These are phyloP conservation scores for Claviceps monticola DNA, from an alignment of 2,329 filamentous ascomycete species.

Conservation along the genomic window DNA sequence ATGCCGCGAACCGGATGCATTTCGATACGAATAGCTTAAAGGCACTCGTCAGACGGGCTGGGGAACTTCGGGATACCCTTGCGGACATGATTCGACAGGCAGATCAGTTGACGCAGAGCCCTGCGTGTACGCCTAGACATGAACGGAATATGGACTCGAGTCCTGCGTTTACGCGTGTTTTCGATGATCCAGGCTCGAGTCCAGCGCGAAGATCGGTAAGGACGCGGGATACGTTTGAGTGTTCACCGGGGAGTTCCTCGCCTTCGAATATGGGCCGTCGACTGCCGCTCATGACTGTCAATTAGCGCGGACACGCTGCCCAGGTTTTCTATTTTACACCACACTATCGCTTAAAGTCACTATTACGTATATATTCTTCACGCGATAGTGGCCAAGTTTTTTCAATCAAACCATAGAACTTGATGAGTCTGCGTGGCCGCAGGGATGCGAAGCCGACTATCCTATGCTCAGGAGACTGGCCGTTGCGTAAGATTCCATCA, in stretches of 20 bases:
- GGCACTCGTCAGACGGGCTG: conserved; percentile 48
- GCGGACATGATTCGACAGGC: conserved; percentile 46
- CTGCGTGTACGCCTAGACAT: conserved; percentile 34
- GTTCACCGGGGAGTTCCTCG: conserved; percentile 38
- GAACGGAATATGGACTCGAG: conserved; percentile 38
- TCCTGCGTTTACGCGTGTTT: conserved; percentile 54
- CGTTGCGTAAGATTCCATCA: neutral
- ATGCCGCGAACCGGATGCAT: conserved; percentile 40
- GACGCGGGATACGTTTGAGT: conserved; percentile 36
- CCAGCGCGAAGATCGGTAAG: conserved; percentile 34
- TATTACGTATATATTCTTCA: neutral
- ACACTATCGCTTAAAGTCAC: neutral
- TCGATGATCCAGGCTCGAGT: conserved; percentile 46
- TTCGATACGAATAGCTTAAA: conserved; percentile 58
- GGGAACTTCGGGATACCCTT: conserved; percentile 43
- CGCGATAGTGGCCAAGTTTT: neutral
- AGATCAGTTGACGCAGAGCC: conserved; percentile 44
- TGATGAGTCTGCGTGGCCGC: no score
- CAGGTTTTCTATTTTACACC: neutral
- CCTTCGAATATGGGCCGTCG: conserved; percentile 35
- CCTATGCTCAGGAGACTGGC: no score
- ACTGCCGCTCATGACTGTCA: conserved; percentile 53
- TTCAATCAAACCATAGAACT: no score
- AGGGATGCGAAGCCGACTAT: no score
- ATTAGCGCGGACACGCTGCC: conserved; percentile 16